Evolutionary conservation across 495 filamentous ascomycete genomes (phyloP), one percentile per base, ranked within the genome.

Genomic region (Lentithecium fluviatile): DNA sequence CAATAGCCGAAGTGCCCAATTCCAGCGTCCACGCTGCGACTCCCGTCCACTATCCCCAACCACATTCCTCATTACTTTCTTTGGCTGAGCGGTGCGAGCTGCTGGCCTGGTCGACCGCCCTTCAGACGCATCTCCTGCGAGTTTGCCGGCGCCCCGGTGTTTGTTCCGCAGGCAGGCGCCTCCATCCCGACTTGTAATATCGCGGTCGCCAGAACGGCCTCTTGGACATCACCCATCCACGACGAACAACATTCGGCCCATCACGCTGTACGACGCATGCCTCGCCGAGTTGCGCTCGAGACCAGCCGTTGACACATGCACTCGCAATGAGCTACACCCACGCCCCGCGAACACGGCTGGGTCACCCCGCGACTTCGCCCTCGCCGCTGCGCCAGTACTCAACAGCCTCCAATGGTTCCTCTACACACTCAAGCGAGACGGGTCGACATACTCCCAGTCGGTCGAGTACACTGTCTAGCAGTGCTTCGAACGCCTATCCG

Each of bases 381-480:
- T 87, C 81, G 68, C 86, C 83, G 11, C 70, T 82, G 57, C 81
- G 90, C 56, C 86, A 93, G 69, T 80, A 83, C 24, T 95, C 90
- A 6, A 91, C 80, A 52, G 85, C 88, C 21, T 94, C 90, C 12
- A 89, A 87, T 5, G 82, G 77, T 56, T 95, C 90, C 17, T 91
- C 90, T 0, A 80, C 83, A 20, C 91, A 90, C 70, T 90, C 90
- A 11, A 76, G 82, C 64, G 78, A 75, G 36, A 90, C 88, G 15
- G 84, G 81, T 62, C 77, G 80, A 1, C 87, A 84, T 62, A 79
- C 85, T 15, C 78, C 85, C 19, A 88, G 87, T 66, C 84, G 87
- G 45, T 84, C 88, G 47, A 91, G 88, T 70, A 90, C 88, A 7
- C 73, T 85, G 26, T 90, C 89, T n/a, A 93, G 90, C 4, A 81